phyloP scores from a whole-genome alignment of 805 yeast species.

The Pichia gijzeniarum region DNA sequence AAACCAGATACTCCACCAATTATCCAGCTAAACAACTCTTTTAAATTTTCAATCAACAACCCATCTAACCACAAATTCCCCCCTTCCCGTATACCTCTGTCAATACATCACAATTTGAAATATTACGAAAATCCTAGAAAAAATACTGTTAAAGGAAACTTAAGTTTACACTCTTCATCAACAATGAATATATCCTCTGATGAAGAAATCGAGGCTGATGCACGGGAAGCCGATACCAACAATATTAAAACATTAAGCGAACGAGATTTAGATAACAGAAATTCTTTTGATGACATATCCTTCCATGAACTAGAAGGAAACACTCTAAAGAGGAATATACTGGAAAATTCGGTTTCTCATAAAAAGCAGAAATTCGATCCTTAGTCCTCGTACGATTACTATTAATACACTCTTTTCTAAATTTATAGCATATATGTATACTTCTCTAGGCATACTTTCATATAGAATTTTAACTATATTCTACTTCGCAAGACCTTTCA shows the following conservation, averaged over 20 bases:
- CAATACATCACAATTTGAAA: slow-evolving; percentile 11
- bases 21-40: slow-evolving; percentile 12
- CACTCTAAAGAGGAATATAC: slow-evolving; percentile 14
- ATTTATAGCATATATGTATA: not conserved
- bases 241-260: no score
- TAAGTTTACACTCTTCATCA: no score
- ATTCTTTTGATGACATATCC: slow-evolving; percentile 11
- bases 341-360: slow-evolving; percentile 4
- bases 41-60: slow-evolving; percentile 13
- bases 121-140: slow-evolving; percentile 1
- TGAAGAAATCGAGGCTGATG: slow-evolving; percentile 3
- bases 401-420: slow-evolving; percentile 1
- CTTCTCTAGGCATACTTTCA: not conserved
- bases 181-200: not conserved
- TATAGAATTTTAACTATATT: not conserved
- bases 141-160: not conserved
- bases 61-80: slow-evolving; percentile 27
- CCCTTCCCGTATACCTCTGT: slow-evolving; percentile 16
- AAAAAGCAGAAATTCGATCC: slow-evolving; percentile 12
- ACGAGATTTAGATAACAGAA: not conserved
- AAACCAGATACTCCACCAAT: not conserved
- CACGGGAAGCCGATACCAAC: not conserved
- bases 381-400: not conserved
- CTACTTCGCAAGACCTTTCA: slow-evolving; percentile 3
- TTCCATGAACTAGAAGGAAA: not conserved